These are phyloP conservation scores for Hymenoscyphus linearis DNA, from an alignment of 2,329 filamentous ascomycete species.

Conservation along the genomic window DNA sequence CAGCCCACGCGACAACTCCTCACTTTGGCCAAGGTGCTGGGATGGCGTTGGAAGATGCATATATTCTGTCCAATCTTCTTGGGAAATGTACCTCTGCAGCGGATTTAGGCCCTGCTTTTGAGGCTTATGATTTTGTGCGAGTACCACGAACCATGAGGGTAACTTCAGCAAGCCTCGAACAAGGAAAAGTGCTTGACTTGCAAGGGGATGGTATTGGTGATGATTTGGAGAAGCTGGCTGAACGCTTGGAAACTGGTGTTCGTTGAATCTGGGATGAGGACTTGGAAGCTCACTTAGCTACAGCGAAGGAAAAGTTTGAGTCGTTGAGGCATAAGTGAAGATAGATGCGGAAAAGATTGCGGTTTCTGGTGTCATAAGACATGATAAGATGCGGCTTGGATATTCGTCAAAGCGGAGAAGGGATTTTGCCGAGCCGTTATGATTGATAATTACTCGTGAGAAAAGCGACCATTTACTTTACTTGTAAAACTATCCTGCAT, in stretches of 20 bases:
- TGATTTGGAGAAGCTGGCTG: constrained; percentile 10
- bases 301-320: constrained; percentile 7
- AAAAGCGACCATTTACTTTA: too few relatives aligned
- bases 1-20: constrained; percentile 55
- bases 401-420: too few relatives aligned
- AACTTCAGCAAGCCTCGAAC: constrained; percentile 1
- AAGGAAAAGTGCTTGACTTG: constrained; percentile 6
- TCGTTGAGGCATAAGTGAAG: background rate
- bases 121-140: constrained; percentile 5
- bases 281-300: constrained; percentile 9
- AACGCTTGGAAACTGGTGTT: constrained; percentile 6
- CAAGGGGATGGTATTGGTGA: constrained; percentile 5
- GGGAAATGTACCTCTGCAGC: constrained; percentile 11
- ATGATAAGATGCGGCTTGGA: too few relatives aligned
- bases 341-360: background rate
- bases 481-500: too few relatives aligned
- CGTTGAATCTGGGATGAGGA: constrained; percentile 15
- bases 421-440: too few relatives aligned
- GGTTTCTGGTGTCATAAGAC: background rate
- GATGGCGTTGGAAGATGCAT: constrained; percentile 48
- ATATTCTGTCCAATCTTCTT: constrained; percentile 39
- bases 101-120: background rate
- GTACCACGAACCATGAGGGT: constrained; percentile 5
- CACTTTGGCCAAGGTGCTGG: constrained; percentile 53
- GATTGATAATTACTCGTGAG: too few relatives aligned